Evolutionary conservation across 352 stramenopile genomes (phyloP).

Genomic region (Globisporangium camurandrum): DNA sequence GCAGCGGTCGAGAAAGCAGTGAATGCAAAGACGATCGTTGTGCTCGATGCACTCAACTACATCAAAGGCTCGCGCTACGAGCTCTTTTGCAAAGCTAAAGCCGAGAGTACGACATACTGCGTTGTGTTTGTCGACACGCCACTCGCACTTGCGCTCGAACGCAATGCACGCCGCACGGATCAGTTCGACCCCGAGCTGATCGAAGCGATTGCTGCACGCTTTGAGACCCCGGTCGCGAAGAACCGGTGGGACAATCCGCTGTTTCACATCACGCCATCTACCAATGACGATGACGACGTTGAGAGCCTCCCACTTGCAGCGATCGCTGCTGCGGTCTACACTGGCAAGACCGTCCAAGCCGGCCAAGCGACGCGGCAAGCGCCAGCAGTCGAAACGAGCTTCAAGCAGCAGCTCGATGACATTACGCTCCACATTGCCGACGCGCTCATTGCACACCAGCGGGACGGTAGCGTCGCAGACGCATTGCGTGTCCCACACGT

Average conservation of each 20-base stretch:
- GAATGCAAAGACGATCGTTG: constrained; percentile 67
- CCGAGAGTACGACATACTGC: constrained; percentile 86
- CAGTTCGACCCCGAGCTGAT: constrained; percentile 53
- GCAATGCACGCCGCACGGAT: constrained; percentile 33
- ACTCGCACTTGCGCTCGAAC: constrained; percentile 41
- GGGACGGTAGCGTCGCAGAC: constrained; percentile 51
- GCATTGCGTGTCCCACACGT: constrained; percentile 31
- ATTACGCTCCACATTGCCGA: constrained; percentile 53
- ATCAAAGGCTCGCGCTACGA: constrained; percentile 95
- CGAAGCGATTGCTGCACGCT: constrained; percentile 78
- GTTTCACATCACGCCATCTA: constrained; percentile 57
- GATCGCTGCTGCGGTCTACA: constrained; percentile 49
- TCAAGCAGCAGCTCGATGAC: constrained; percentile 63
- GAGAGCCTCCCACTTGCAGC: constrained; percentile 35
- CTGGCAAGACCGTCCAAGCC: constrained; percentile 61
- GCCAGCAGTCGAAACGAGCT: constrained; percentile 54
- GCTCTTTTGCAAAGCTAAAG: constrained; percentile 91
- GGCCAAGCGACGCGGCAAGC: constrained; percentile 57
- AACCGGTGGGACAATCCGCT: constrained; percentile 93
- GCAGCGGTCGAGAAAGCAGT: constrained; percentile 56
- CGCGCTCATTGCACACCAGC: constrained; percentile 49
- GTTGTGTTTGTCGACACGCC: constrained; percentile 80
- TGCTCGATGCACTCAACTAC: constrained; percentile 93
- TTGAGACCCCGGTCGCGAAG: constrained; percentile 87
- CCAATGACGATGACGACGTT: constrained; percentile 21